Evolutionary conservation across 1,284 basidiomycete genomes (phyloP), one percentile per base, ranked within the genome.

Genomic region (Fomes fomentarius): DNA sequence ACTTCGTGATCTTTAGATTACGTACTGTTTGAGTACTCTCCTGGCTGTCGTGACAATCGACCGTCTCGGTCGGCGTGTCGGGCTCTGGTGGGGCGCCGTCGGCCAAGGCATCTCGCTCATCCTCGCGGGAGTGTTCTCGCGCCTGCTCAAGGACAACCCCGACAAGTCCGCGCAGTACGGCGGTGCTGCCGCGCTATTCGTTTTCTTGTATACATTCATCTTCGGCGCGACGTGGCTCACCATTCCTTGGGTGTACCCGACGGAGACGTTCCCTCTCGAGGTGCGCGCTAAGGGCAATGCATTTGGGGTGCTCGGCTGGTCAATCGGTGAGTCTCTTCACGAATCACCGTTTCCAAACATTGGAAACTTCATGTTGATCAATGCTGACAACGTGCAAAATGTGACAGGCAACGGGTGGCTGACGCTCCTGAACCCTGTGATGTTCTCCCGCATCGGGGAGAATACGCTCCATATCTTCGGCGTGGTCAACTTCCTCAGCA

Each of bases 181-280:
- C 12, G 77, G 74, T 17, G 77, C 77, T 0, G 76, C 76, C 4
- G 77, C 77, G 10, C 73, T 77, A 61, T 79, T 78, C 66, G 73
- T 80, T 26, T 80, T 79, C 67, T 50, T 76, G 43, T 80, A 78
- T 63, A 80, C 78, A 3, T 71, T 71, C 10, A 60, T 77, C 17
- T 80, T 79, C 63, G 78, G 77, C 33, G 78, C 77, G 40, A 80
- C 78, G 26, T 85, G 83, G 81, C 76, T 85, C 34, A 84, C 84
- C 21, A 80, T 82, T 56, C 83, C 82, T 6, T 71, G 69, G 70
- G 69, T 71, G 46, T 71, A 71, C 56, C 71, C 72, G 15, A 74
- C 75, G 24, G 76, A 78, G 73, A 83, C 82, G 52, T 87, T 85
- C 77, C 84, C 84, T 26, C 77, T 86, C 45, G 79, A 83, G 54